Evolutionary conservation across 331 rosid genomes (phyloP).

Genomic region (Cydonia oblonga): DNA sequence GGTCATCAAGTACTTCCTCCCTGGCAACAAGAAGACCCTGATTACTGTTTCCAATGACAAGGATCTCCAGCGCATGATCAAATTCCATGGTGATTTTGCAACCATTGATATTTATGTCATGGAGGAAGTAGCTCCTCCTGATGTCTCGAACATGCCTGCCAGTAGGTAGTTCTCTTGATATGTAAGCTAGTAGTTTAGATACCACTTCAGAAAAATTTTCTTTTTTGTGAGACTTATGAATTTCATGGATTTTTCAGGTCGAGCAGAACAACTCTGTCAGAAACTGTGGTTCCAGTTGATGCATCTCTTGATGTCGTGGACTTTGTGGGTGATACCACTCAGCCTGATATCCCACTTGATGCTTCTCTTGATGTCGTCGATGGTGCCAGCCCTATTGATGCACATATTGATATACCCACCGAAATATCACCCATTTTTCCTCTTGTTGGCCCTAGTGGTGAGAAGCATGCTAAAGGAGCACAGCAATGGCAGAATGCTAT

Average conservation of each 20-base stretch:
- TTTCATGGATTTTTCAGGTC: conserved; percentile 48
- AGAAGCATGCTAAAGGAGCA: conserved; percentile 66
- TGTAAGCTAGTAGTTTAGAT: conserved; percentile 15
- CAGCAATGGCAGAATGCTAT: conserved; percentile 90
- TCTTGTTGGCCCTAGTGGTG: conserved; percentile 28
- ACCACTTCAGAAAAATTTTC: not conserved
- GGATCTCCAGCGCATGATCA: conserved; percentile 81
- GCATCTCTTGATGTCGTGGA: conserved; percentile 22
- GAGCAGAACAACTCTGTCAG: conserved; percentile 93
- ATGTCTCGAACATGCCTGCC: conserved; percentile 69
- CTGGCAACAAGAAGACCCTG: conserved; percentile 78
- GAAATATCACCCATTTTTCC: conserved; percentile 36
- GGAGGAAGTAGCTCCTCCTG: conserved; percentile 49
- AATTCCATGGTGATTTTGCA: conserved; percentile 51
- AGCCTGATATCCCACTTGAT: conserved; percentile 22
- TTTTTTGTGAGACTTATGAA: conserved; percentile 8
- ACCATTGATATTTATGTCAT: conserved; percentile 58
- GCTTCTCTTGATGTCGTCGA: conserved; percentile 32
- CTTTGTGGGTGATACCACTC: conserved; percentile 32
- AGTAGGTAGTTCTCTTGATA: conserved; percentile 74
- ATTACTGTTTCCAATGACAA: conserved; percentile 87
- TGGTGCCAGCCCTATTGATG: conserved; percentile 40
- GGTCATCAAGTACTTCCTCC: conserved; percentile 78
- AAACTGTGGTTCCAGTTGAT: conserved; percentile 54
- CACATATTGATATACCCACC: conserved; percentile 30